These are phyloP conservation scores for Grigorovia humatica DNA, from an alignment of 805 yeast species.

Conservation along the genomic window DNA sequence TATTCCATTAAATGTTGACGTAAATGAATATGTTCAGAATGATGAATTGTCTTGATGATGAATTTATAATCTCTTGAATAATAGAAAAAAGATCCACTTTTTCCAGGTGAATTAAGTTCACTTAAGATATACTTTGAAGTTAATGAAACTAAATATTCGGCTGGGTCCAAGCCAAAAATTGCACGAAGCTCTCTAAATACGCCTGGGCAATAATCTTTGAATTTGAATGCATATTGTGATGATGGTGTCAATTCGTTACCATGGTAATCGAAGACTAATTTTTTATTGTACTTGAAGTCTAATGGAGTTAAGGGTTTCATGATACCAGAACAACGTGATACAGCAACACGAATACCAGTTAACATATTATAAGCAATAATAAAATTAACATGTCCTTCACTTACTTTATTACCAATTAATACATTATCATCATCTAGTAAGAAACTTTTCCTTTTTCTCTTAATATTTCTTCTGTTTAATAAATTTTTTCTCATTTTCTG, in stretches of 20 bases:
- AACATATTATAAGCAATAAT: constrained; percentile 95
- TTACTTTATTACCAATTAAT: constrained; percentile 67
- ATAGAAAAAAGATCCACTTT: constrained; percentile 92
- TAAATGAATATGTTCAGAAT: constrained; percentile 79
- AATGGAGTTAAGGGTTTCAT: constrained; percentile 57
- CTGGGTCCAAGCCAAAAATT: constrained; percentile 83
- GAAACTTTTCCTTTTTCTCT: constrained; percentile 33
- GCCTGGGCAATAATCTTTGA: constrained; percentile 91
- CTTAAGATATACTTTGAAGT: constrained; percentile 88
- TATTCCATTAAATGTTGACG: constrained; percentile 65
- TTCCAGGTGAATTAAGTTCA: constrained; percentile 92
- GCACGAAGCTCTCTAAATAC: constrained; percentile 80
- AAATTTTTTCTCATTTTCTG: constrained; percentile 42
- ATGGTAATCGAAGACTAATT: constrained; percentile 74
- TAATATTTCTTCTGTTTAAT: constrained; percentile 34
- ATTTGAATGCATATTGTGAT: constrained; percentile 89
- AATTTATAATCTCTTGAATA: constrained; percentile 88
- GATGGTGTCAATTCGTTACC: constrained; percentile 90
- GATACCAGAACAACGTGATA: constrained; percentile 80
- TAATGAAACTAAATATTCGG: constrained; percentile 84
- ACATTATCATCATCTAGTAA: constrained; percentile 45
- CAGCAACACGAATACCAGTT: constrained; percentile 93
- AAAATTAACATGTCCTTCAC: constrained; percentile 89
- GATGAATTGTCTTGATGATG: constrained; percentile 93
- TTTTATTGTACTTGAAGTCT: constrained; percentile 66